Percentiles rank a stretch among this genome's conserved stretches.
These are phyloP conservation scores for Diddensiella caesifluorescens DNA, from an alignment of 805 yeast genomes.

Conservation along the genomic window DNA sequence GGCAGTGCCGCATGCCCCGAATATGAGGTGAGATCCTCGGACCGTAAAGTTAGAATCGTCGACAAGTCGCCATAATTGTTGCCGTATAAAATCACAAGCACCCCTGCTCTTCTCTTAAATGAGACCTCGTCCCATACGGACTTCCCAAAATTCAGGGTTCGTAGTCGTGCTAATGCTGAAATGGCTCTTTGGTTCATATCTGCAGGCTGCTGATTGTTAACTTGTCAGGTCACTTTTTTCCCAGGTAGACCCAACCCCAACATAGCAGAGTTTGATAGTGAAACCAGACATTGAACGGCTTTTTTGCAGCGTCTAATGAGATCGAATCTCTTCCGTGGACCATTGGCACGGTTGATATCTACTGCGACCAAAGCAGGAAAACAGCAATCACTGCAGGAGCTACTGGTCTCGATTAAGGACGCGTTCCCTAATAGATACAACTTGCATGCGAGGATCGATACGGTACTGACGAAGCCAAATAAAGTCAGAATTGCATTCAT, in stretches of 20 bases:
- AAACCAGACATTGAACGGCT: no score
- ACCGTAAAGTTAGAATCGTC: conserved; percentile 73
- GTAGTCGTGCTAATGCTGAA: conserved; percentile 9
- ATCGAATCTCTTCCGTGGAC: neutral
- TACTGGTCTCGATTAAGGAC: conserved; percentile 33
- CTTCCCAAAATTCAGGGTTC: conserved; percentile 5
- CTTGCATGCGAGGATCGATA: conserved; percentile 24
- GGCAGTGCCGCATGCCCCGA: conserved; percentile 92
- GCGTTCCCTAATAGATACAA: conserved; percentile 15
- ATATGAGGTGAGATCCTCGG: conserved; percentile 61
- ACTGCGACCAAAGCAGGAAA: neutral
- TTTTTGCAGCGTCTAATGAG: no score
- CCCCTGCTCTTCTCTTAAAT: conserved; percentile 65
- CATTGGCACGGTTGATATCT: neutral
- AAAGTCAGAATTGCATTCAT: conserved; percentile 28
- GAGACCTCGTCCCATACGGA: conserved; percentile 55
- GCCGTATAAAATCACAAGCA: conserved; percentile 61
- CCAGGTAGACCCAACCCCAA: no score
- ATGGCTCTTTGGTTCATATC: conserved; percentile 1
- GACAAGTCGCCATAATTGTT: conserved; percentile 65
- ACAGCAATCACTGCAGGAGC: neutral
- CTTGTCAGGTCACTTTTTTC: no score
- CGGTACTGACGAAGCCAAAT: conserved; percentile 19
- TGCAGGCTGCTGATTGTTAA: no score
- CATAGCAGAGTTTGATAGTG: no score